Evolutionary conservation across 1,284 basidiomycete species (phyloP).

Genomic region (Anthracocystis setariae): DNA sequence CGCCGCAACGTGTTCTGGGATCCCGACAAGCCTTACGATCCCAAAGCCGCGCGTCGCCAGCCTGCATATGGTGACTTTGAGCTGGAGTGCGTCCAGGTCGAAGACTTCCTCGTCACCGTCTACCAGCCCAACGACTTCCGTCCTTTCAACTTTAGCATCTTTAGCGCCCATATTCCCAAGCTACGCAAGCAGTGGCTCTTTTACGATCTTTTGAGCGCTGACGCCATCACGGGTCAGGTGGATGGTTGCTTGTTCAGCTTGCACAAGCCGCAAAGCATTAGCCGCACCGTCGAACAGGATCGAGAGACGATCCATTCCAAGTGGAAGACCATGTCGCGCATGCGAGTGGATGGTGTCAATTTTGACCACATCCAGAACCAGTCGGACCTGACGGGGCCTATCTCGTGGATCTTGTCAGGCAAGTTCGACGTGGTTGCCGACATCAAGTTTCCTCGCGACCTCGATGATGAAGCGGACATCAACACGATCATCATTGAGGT

Average conservation of each 20-base stretch:
- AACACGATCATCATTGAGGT: constrained; percentile 86
- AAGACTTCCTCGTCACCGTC: constrained; percentile 92
- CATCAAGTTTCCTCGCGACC: constrained; percentile 92
- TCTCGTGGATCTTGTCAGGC: constrained; percentile 96
- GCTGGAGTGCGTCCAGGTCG: constrained; percentile 85
- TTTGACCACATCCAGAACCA: constrained; percentile 94
- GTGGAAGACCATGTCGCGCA: constrained; percentile 91
- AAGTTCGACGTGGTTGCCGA: constrained; percentile 95
- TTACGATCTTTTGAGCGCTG: constrained; percentile 82
- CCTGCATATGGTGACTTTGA: constrained; percentile 87
- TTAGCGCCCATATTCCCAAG: constrained; percentile 85
- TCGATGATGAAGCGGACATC: constrained; percentile 79
- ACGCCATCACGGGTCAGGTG: constrained; percentile 94
- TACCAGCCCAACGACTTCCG: constrained; percentile 93
- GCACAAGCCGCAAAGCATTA: constrained; percentile 95
- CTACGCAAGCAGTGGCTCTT: constrained; percentile 95
- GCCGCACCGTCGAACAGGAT: constrained; percentile 81
- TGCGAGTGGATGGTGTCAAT: constrained; percentile 95
- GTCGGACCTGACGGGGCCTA: constrained; percentile 78
- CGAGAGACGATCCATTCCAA: constrained; percentile 70
- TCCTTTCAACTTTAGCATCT: constrained; percentile 89
- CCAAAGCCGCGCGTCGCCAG: constrained; percentile 80
- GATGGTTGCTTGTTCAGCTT: constrained; percentile 97
- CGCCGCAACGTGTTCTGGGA: constrained; percentile 90
- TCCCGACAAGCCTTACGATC: constrained; percentile 79